phyloP scores from a whole-genome alignment of 805 yeast species.

The Spathaspora gorwiae region DNA sequence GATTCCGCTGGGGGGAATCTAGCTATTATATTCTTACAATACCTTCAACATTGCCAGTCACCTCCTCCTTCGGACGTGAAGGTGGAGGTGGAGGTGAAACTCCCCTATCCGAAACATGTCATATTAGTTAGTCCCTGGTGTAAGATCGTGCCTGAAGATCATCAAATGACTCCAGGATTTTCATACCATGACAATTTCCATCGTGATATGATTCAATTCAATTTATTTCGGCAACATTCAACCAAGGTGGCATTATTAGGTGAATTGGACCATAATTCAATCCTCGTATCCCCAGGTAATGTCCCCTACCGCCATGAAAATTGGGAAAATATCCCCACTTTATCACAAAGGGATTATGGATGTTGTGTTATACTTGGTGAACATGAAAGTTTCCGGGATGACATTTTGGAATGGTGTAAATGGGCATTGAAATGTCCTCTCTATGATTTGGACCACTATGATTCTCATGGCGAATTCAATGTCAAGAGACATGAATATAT shows the following conservation, averaged over 20 bases:
- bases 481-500: slow-evolving; percentile 16
- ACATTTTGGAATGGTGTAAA: slow-evolving; percentile 30
- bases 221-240: slow-evolving; percentile 6
- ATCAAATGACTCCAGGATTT: slow-evolving; percentile 23
- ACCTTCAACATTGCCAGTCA: slow-evolving; percentile 12
- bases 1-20: slow-evolving; percentile 44
- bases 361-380: slow-evolving; percentile 35
- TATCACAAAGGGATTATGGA: slow-evolving; percentile 18
- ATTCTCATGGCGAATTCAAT: slow-evolving; percentile 16
- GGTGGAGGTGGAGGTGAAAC: too few relatives aligned
- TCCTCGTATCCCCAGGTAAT: slow-evolving; percentile 21
- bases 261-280: slow-evolving; percentile 7
- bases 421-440: slow-evolving; percentile 28
- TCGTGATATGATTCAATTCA: slow-evolving; percentile 16
- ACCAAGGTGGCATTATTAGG: slow-evolving; percentile 7
- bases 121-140: slow-evolving; percentile 39
- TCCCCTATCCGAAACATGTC: slow-evolving; percentile 22
- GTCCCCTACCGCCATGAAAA: slow-evolving; percentile 18
- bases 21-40: slow-evolving; percentile 25
- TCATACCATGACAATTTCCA: slow-evolving; percentile 28
- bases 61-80: too few relatives aligned
- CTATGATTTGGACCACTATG: slow-evolving; percentile 9
- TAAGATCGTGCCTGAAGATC: slow-evolving; percentile 18
- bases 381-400: slow-evolving; percentile 40
- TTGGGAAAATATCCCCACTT: slow-evolving; percentile 31